phyloP scores from a whole-genome alignment of 768 basidiomycete species.

The Cystobasidium tubakii region DNA sequence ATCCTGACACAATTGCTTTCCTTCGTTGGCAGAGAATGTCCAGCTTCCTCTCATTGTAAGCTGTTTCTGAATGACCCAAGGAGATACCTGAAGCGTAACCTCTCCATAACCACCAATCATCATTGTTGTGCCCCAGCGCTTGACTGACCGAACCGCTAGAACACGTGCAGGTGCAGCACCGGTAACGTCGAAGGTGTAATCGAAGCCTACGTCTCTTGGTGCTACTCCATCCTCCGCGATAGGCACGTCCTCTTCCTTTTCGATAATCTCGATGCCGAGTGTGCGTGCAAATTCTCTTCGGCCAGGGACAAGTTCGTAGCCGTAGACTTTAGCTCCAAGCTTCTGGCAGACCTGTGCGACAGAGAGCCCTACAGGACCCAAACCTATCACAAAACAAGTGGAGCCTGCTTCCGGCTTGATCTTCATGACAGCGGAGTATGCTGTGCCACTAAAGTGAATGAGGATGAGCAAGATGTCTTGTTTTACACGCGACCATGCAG shows the following conservation, averaged over 20 bases:
- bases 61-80: constrained; percentile 31
- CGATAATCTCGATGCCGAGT: constrained; percentile 25
- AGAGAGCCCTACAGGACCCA: constrained; percentile 31
- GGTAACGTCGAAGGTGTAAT: constrained; percentile 23
- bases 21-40: constrained; percentile 29
- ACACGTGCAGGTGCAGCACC: constrained; percentile 25
- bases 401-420: constrained; percentile 15
- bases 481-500: not conserved
- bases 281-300: constrained; percentile 32
- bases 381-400: constrained; percentile 29
- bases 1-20: constrained; percentile 21
- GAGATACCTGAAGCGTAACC: constrained; percentile 14
- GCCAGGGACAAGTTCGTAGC: constrained; percentile 21
- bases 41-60: constrained; percentile 24
- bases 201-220: constrained; percentile 11
- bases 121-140: constrained; percentile 33
- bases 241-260: constrained; percentile 10
- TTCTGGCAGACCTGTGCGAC: constrained; percentile 22
- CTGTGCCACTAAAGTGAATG: not conserved
- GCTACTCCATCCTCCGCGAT: constrained; percentile 22
- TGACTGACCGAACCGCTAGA: constrained; percentile 12
- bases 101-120: constrained; percentile 30
- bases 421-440: constrained; percentile 34
- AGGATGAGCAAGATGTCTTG: not conserved
- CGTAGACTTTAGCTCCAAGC: constrained; percentile 31